A percentile compares a stretch with the other conserved stretches of the same genome.
These are phyloP conservation scores for Aspergillus oerlinghausenensis DNA, from an alignment of 2,329 filamentous ascomycete genomes.

Conservation along the genomic window DNA sequence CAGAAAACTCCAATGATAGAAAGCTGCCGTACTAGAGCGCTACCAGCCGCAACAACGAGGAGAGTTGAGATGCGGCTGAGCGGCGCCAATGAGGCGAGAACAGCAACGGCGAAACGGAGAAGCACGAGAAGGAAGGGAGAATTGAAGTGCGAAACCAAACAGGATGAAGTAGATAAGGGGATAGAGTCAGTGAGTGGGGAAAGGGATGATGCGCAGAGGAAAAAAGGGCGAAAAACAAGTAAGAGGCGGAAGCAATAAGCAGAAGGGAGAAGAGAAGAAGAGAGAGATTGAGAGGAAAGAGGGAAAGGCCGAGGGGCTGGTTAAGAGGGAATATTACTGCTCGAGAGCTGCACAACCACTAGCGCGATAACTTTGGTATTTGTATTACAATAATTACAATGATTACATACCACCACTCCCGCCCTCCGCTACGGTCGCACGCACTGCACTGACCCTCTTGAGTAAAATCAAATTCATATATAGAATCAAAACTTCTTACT, in stretches of 20 bases:
- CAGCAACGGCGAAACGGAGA: slow-evolving; percentile 6
- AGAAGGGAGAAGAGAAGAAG: slow-evolving; percentile 9
- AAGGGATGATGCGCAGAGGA: slow-evolving; percentile 5
- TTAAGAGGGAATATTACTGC: slow-evolving; percentile 17
- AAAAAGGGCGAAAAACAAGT: slow-evolving; percentile 3
- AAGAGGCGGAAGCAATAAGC: slow-evolving; percentile 6
- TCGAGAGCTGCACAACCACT: too few species aligned
- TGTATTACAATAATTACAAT: too few species aligned
- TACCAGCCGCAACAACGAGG: neutral
- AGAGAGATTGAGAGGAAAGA: slow-evolving; percentile 7
- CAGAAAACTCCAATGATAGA: neutral
- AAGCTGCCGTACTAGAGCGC: slow-evolving; percentile 1
- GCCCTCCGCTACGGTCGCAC: too few species aligned
- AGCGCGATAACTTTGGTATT: too few species aligned
- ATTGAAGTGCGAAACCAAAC: slow-evolving; percentile 4
- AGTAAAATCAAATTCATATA: too few species aligned
- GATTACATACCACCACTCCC: too few species aligned
- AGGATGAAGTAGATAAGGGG: slow-evolving; percentile 1
- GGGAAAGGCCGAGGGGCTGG: slow-evolving; percentile 29
- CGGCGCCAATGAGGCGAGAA: slow-evolving; percentile 2
- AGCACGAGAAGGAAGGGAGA: slow-evolving; percentile 8
- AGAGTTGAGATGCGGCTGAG: slow-evolving; percentile 1
- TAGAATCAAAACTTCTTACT: too few species aligned
- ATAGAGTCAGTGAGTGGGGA: slow-evolving; percentile 3
- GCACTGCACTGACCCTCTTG: too few species aligned